Evolutionary conservation across 78 protist genomes (phyloP), one percentile per base, ranked within the genome.

Genomic region (Dictyostelium purpureum): DNA sequence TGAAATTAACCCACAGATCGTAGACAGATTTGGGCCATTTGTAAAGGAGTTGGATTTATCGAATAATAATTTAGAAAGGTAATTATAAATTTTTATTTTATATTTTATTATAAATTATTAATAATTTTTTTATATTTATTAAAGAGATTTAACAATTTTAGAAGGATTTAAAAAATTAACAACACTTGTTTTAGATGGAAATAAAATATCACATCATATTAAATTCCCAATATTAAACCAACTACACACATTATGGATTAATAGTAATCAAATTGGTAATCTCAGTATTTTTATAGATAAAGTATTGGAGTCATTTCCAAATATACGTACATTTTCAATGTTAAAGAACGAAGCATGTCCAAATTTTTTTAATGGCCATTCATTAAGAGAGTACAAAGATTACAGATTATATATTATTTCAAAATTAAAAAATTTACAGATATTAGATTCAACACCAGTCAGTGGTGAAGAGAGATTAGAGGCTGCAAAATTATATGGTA

Each of bases 281-380:
- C 83, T 90, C 4, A 49, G 81, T 45, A n/a, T 61, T 14, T 90
- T 90, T 31, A 49, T 90, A 6, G 90, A 82, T 49, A 75, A 35
- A 26, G 52, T 92, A 11, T 6, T 11, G 11, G 87, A 38, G 9
- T 10, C 79, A 14, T 43, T 35, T 10, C 90, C 90, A 43, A 33
- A 73, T 10, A 2, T 92, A 4, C 63, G 42, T 19, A 49, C 78
- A 56, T 59, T 93, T 26, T 38, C 71, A 42, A 81, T 93, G 96
- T 37, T 93, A 47, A 82, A 82, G 73, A 93, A 93, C 81, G 81
- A 59, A 42, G 96, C 96, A 26, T 93, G 96, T 67, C 96, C 96
- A 45, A 93, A 93, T 76, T 93, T 59, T 35, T 93, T 93, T 74
- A 85, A 81, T 77, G 80, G 80, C 12, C 89, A 82, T 63, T 47